A percentile compares a stretch with the other conserved stretches of the same genome.
phyloP scores from a whole-genome alignment of 2,329 filamentous ascomycete genomes.

The Aspergillus jensenii region DNA sequence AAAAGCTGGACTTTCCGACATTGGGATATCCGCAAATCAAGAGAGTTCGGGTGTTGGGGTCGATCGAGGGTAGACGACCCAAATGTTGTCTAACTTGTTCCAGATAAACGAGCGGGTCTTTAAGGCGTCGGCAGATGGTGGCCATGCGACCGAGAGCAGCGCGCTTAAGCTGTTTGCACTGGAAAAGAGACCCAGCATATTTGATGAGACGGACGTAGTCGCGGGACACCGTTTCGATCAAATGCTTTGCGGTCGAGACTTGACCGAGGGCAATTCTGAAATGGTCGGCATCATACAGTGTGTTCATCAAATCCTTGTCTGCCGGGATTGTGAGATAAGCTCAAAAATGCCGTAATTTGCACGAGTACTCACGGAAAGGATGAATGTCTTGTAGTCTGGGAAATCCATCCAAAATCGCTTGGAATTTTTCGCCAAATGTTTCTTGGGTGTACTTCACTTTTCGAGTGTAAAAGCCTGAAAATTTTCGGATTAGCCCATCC shows the following conservation, averaged over 20 bases:
- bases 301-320: conserved; percentile 87
- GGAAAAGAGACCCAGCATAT: conserved; percentile 95
- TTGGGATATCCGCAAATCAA: conserved; percentile 98
- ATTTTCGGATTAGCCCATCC: conserved; percentile 28
- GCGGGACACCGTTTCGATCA: conserved; percentile 93
- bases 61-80: conserved; percentile 95
- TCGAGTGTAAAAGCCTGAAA: conserved; percentile 81
- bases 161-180: conserved; percentile 98
- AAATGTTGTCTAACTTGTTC: conserved; percentile 97
- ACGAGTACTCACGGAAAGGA: conserved; percentile 70
- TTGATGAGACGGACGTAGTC: conserved; percentile 96
- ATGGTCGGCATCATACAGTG: conserved; percentile 96
- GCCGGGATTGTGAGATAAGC: conserved; percentile 14
- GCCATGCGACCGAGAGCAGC: conserved; percentile 97
- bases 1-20: conserved; percentile 94
- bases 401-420: conserved; percentile 86
- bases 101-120: conserved; percentile 91
- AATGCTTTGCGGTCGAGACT: conserved; percentile 89
- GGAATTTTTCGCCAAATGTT: conserved; percentile 93
- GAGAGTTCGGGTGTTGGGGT: conserved; percentile 93
- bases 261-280: conserved; percentile 97
- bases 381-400: conserved; percentile 92
- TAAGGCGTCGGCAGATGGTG: conserved; percentile 90
- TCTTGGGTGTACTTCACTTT: conserved; percentile 99
- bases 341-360: conserved; percentile 11